Base-by-base conservation (phyloP, 2,329 filamentous ascomycete genomes). In the Xylariales sp. region DNA sequence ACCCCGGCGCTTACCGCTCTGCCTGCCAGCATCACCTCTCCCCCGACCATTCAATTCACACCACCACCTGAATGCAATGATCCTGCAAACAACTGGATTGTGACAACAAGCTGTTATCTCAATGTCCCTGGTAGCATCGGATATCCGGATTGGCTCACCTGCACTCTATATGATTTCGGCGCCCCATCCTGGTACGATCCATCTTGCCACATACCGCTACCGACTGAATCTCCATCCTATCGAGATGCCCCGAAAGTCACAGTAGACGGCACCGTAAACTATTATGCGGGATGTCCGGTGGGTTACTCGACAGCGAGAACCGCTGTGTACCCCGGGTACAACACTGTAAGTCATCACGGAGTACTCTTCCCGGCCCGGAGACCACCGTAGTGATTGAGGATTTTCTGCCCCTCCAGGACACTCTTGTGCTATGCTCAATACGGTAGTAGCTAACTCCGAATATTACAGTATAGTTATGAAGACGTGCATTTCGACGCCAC, bases 51-150 rank as follows among this genome's bases (percentile, higher is more conserved):
- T 32, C 68, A 65, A 57, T 71, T 68, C 49, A 54, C 64, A 3
- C 65, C 70, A 18, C 56, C 65, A 14, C 59, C 70, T n/a, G 68
- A 57, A 28, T 71, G 70, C 36, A n/a, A 63, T 10, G 68, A 71
- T 32, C 62, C 70, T 3, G 60, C 28, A 16, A 70, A 69, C 48
- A 59, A 68, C 30, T 71, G 68, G 70, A 52, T 66, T 18, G 63
- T 71, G 36, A 70, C 65, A 30, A 70, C 65, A 52, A 70, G 68
- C 53, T 70, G 70, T 23, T 71, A 67, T 36, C 9, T 70, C 6
- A n/a, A 59, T 3, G n/a, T 59, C 2, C 3, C 32, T 8, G 12
- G 34, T 39, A 3, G 3, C 1, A 52, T 57, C 3, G 28, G 41
- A 3, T 50, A 43, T 32, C 68, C 70, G 3, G 63, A 67, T 16